Conservation (phyloP, 352 stramenopile species). For the Phytophthora aleatoria region DNA sequence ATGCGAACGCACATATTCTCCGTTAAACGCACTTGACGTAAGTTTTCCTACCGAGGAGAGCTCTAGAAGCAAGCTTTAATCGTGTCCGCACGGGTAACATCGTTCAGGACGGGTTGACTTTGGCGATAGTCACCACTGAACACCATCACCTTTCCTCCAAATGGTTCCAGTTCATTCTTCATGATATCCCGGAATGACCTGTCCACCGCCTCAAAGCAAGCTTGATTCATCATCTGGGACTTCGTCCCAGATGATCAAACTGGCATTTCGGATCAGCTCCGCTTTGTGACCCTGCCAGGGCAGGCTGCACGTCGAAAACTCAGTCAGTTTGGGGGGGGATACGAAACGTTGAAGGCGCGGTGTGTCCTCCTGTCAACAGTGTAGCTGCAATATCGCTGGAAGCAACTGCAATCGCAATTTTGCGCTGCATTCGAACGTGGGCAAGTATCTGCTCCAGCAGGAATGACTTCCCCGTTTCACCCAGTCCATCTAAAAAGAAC, state of each 20-base stretch:
- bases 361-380: not conserved
- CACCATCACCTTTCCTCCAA: conserved; percentile 34
- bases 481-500: not conserved
- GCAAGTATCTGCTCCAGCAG: not conserved
- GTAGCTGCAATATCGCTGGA: not conserved
- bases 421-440: not conserved
- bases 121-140: conserved; percentile 27
- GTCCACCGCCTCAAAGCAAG: conserved; percentile 7
- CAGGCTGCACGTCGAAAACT: not conserved
- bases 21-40: not conserved
- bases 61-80: conserved; percentile 17
- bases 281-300: not conserved
- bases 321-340: not conserved
- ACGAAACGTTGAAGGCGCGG: not conserved
- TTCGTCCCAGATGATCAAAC: conserved; percentile 20
- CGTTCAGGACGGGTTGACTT: conserved; percentile 23
- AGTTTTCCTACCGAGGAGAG: not conserved
- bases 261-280: not conserved
- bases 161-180: conserved; percentile 8
- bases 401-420: not conserved
- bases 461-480: not conserved
- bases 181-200: conserved; percentile 19
- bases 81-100: not conserved
- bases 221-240: not conserved
- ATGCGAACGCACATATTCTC: not conserved